phyloP scores from a whole-genome alignment of 2,329 filamentous ascomycete species.

The Colletotrichum phormii region DNA sequence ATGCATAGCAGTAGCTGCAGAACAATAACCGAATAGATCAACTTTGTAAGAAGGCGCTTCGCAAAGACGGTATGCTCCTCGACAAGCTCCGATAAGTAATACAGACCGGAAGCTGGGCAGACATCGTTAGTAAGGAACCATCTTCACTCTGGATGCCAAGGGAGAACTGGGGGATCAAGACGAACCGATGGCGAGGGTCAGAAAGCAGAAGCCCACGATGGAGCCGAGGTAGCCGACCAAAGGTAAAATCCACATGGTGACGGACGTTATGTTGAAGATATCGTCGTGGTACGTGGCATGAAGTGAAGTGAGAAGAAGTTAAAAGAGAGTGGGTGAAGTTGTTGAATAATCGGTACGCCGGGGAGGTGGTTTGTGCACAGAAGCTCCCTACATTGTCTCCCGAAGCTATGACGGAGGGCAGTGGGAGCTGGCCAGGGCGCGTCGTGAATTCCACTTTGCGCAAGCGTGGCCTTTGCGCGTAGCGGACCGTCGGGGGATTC shows the following conservation, averaged over 20 bases:
- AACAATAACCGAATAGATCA: conserved; percentile 86
- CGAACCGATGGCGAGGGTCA: conserved; percentile 91
- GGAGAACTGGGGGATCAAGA: conserved; percentile 32
- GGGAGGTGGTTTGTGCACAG: neutral
- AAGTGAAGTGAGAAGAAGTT: neutral
- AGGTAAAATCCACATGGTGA: conserved; percentile 93
- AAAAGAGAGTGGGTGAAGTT: neutral
- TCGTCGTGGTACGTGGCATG: conserved; percentile 8
- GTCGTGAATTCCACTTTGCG: conserved; percentile 16
- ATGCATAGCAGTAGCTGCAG: conserved; percentile 81
- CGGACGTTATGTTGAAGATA: neutral
- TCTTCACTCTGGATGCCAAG: neutral
- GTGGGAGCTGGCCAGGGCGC: conserved; percentile 2
- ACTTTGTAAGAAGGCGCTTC: conserved; percentile 83
- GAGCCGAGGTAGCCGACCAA: conserved; percentile 91
- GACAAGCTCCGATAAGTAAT: conserved; percentile 97
- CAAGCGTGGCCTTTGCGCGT: conserved; percentile 36
- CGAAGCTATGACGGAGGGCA: conserved; percentile 13
- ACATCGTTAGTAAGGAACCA: neutral
- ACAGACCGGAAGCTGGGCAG: conserved; percentile 86
- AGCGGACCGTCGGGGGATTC: neutral
- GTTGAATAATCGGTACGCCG: neutral
- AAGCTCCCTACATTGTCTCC: neutral
- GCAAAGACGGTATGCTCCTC: conserved; percentile 97
- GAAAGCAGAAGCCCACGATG: conserved; percentile 88